phyloP scores from a whole-genome alignment of 169 alveolate species.

The Plasmodium ovale region DNA sequence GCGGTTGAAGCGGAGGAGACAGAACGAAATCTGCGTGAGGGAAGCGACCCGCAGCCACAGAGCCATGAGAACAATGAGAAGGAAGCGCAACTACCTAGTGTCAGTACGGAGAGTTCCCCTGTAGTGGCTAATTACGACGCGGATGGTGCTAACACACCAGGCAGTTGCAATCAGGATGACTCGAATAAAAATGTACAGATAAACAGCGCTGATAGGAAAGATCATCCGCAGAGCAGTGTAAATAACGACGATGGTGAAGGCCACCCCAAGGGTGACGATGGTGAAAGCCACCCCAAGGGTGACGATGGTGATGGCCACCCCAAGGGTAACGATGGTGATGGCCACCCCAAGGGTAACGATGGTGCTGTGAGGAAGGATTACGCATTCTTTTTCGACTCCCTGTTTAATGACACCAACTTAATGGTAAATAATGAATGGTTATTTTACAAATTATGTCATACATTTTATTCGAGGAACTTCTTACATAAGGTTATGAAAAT shows the following conservation, averaged over 20 bases:
- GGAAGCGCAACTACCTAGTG: no score
- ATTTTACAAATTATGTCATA: constrained; percentile 23
- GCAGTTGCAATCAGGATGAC: no score
- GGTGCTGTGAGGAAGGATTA: constrained; percentile 2
- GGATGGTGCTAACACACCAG: no score
- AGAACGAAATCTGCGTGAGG: no score
- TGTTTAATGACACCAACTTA: constrained; percentile 29
- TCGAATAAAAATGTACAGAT: no score
- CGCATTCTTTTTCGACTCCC: neutral
- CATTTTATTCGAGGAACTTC: constrained; percentile 22
- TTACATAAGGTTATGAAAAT: constrained; percentile 31
- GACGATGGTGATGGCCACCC: neutral
- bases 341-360: neutral
- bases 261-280: no score
- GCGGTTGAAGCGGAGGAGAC: neutral
- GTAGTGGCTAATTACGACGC: no score
- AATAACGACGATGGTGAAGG: neutral
- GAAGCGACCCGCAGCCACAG: no score
- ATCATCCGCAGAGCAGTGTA: neutral
- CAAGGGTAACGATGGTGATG: no score
- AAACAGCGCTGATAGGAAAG: no score
- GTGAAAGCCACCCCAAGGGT: neutral
- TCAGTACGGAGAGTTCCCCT: no score
- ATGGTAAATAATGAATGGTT: constrained; percentile 20
- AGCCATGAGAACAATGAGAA: neutral